Base-by-base conservation (phyloP, 306 rosid genomes). In the Glycine soja region DNA sequence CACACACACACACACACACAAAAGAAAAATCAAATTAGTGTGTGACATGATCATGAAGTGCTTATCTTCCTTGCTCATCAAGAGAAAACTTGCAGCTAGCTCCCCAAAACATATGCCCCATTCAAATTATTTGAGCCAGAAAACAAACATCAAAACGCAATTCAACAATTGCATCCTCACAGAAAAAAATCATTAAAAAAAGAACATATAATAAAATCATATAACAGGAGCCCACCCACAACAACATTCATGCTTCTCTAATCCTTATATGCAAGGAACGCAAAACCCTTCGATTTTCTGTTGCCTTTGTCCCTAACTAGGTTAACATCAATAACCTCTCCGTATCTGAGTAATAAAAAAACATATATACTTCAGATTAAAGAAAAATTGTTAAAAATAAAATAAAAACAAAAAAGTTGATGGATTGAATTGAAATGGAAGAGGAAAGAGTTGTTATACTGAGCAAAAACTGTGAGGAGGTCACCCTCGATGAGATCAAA, bases 401-500 rank as follows among this genome's bases (percentile, higher is more conserved):
- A 45, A 69, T 43, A 24, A 24, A 24, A n/a, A n/a, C n/a, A n/a
- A n/a, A 24, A 24, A 4, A 4, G n/a, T 36, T 14, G 7, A 8
- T 40, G 24, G 40, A 66, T 4, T 12, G 48, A 38, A 51, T 50
- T 9, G 19, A 24, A 19, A 24, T 24, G 30, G 2, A 0, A 24
- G 30, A 24, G 30, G 30, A 52, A 30, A 54, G 50, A 61, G 30
- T 24, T 24, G 30, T 24, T 24, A 24, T 84, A 95, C 98, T 95
- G 99, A 32, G 98, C 95, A 15, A 95, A 95, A 45, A 93, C 92
- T 0, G 98, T 94, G 12, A 95, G 90, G 12, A 95, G 96, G 80
- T 95, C 99, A 50, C 99, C 99, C 87, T 95, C 98, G 0, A 96
- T 95, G 62, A 95, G 96, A 70, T 90, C 98, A 34, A 90, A 95